phyloP scores from a whole-genome alignment of 495 filamentous ascomycete genomes.

The Mytilinidion resinicola region DNA sequence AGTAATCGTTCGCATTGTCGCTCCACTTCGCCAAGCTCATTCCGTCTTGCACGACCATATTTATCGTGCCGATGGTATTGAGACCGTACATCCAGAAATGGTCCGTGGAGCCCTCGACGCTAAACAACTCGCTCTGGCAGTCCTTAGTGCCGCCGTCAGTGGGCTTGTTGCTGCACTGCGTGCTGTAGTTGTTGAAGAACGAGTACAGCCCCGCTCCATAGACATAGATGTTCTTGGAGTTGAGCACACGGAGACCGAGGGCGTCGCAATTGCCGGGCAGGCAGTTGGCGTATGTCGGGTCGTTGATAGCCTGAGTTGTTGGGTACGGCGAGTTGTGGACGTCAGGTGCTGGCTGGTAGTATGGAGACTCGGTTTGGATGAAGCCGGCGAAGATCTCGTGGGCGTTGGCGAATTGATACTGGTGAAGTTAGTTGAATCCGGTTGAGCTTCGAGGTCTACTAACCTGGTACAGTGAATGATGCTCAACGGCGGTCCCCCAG shows the following conservation, averaged over 20 bases:
- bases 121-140: slow-evolving; percentile 82
- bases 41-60: slow-evolving; percentile 68
- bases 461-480: slow-evolving; percentile 70
- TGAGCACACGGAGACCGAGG: slow-evolving; percentile 69
- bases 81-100: slow-evolving; percentile 67
- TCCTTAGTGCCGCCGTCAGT: slow-evolving; percentile 43
- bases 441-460: slow-evolving; percentile 45
- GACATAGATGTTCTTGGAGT: slow-evolving; percentile 28
- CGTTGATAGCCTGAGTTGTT: slow-evolving; percentile 59
- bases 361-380: slow-evolving; percentile 85
- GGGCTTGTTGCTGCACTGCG: slow-evolving; percentile 56
- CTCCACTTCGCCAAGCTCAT: slow-evolving; percentile 14
- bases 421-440: background rate
- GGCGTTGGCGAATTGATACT: slow-evolving; percentile 62
- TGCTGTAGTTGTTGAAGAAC: slow-evolving; percentile 56
- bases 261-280: slow-evolving; percentile 53
- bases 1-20: slow-evolving; percentile 20
- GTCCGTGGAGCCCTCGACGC: slow-evolving; percentile 53
- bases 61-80: slow-evolving; percentile 73
- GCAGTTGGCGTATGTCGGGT: slow-evolving; percentile 68
- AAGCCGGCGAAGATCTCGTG: slow-evolving; percentile 76
- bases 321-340: slow-evolving; percentile 81
- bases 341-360: slow-evolving; percentile 38
- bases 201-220: slow-evolving; percentile 43
- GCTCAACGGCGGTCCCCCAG: slow-evolving; percentile 79